phyloP scores from a whole-genome alignment of 2,329 filamentous ascomycete species.

The Aureobasidium vineae region DNA sequence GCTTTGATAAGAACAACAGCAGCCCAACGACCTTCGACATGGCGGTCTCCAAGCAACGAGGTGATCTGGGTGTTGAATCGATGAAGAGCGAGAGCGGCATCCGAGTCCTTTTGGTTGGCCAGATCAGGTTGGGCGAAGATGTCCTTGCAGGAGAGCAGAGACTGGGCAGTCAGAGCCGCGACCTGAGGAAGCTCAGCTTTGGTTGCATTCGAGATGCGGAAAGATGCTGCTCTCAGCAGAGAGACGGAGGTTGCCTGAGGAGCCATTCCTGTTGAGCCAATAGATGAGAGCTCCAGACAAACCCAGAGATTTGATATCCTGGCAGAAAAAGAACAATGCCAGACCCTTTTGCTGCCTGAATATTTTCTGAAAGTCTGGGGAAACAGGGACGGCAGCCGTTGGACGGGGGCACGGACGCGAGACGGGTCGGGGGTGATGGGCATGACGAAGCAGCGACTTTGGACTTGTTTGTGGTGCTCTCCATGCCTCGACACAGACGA shows the following conservation, averaged over 20 bases:
- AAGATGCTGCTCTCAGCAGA: constrained; percentile 63
- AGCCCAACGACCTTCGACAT: constrained; percentile 69
- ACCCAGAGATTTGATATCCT: neutral
- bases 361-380: constrained; percentile 18
- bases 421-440: constrained; percentile 4
- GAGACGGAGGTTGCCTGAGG: constrained; percentile 27
- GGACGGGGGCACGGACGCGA: constrained; percentile 5
- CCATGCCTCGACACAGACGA: constrained; percentile 5
- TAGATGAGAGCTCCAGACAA: neutral
- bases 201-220: constrained; percentile 68
- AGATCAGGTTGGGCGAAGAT: constrained; percentile 62
- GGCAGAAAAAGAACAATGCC: neutral
- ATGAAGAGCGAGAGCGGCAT: constrained; percentile 69
- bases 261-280: constrained; percentile 8
- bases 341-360: neutral
- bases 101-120: constrained; percentile 60
- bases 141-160: constrained; percentile 54
- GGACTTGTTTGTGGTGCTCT: constrained; percentile 6
- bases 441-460: constrained; percentile 14
- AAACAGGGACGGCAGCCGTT: constrained; percentile 5
- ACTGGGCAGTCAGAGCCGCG: constrained; percentile 64
- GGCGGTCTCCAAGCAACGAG: constrained; percentile 74
- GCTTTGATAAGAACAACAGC: constrained; percentile 78
- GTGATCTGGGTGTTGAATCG: constrained; percentile 77
- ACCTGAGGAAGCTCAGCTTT: constrained; percentile 71